Percentiles rank a stretch among this genome's conserved stretches.
Conservation (phyloP, 1,284 basidiomycete species). For the Puccinia hordei region DNA sequence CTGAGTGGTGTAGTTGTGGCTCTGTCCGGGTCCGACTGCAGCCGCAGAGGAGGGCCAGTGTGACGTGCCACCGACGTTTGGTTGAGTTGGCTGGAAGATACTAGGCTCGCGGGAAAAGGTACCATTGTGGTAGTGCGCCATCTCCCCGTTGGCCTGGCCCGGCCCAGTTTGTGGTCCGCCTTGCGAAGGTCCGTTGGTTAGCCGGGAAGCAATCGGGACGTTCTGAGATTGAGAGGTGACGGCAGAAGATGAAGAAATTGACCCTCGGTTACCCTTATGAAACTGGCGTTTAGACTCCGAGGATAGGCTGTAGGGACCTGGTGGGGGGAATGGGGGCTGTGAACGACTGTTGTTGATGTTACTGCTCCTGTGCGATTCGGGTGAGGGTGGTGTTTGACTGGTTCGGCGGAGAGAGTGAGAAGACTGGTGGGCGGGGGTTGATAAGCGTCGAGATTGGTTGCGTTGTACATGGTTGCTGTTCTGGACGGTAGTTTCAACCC, state of each 20-base stretch:
- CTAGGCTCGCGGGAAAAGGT: slow-evolving; percentile 10
- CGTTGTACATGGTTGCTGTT: not conserved
- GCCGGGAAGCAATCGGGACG: slow-evolving; percentile 16
- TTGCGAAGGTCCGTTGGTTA: slow-evolving; percentile 16
- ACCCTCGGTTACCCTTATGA: not conserved
- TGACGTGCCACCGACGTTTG: not conserved
- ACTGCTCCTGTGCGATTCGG: not conserved
- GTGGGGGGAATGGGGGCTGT: not conserved
- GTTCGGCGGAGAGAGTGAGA: not conserved
- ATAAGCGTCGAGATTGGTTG: not conserved
- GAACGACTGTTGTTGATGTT: slow-evolving; percentile 2
- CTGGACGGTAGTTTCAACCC: slow-evolving; percentile 16
- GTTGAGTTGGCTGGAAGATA: not conserved
- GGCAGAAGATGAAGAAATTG: not conserved
- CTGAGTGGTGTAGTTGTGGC: not conserved
- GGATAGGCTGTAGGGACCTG: not conserved
- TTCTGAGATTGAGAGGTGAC: not conserved
- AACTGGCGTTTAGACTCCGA: not conserved
- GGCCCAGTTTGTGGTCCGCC: not conserved
- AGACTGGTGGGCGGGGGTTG: slow-evolving; percentile 19
- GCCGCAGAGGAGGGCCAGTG: not conserved
- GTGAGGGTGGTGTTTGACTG: slow-evolving; percentile 24
- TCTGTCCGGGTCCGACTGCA: not conserved
- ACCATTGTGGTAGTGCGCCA: not conserved
- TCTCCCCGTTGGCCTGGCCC: not conserved